phyloP scores from a whole-genome alignment of 106 monocot genomes.

The Gastrodia elata region DNA sequence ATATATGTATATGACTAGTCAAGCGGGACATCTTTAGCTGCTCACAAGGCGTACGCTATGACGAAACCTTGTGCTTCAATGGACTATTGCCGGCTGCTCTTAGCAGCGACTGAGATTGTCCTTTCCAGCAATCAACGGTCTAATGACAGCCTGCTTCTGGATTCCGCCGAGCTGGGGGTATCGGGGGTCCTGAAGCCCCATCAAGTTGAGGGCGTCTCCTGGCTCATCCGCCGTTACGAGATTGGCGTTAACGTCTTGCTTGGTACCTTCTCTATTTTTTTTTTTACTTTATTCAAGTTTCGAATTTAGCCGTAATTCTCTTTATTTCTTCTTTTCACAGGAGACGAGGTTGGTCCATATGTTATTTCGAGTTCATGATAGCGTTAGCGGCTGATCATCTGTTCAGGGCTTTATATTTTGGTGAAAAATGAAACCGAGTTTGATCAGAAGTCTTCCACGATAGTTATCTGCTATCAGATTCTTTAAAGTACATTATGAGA shows the following conservation, averaged over 20 bases:
- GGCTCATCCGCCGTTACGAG: conserved; percentile 80
- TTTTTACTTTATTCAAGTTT: background rate
- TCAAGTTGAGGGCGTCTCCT: conserved; percentile 82
- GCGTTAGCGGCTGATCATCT: background rate
- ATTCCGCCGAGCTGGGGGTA: conserved; percentile 44
- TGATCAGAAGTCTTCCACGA: background rate
- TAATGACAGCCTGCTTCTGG: conserved; percentile 2
- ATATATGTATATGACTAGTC: too few species aligned
- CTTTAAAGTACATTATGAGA: background rate
- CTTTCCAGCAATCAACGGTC: conserved; percentile 35
- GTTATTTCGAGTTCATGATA: background rate
- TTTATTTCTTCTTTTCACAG: conserved; percentile 25
- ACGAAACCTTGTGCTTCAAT: conserved; percentile 10
- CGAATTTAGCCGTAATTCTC: background rate
- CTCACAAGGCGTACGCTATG: too few species aligned
- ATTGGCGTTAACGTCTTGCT: conserved; percentile 91
- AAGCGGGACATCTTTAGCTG: too few species aligned
- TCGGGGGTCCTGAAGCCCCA: conserved; percentile 68
- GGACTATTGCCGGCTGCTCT: conserved; percentile 52
- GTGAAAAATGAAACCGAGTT: background rate
- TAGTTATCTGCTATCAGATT: background rate
- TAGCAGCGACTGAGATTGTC: conserved; percentile 66
- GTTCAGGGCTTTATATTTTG: background rate
- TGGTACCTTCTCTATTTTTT: conserved; percentile 16
- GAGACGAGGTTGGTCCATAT: conserved; percentile 64